Evolutionary conservation across 2,329 filamentous ascomycete genomes (phyloP).

Genomic region (Eurotiales sp.): DNA sequence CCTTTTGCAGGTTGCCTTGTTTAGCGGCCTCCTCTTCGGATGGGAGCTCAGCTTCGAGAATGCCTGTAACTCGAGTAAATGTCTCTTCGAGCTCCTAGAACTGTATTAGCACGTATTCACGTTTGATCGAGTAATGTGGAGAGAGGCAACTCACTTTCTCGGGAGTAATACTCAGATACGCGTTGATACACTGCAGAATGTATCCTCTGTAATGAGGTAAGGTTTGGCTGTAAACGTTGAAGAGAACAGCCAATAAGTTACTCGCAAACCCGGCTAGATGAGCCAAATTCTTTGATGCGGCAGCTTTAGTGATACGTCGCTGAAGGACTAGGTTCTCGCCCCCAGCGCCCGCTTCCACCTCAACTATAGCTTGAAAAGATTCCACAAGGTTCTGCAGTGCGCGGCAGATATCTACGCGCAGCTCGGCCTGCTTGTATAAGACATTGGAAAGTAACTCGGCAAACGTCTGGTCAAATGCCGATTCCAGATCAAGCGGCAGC

Average conservation of each 20-base stretch:
- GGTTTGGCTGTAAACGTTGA: constrained; percentile 98
- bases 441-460: constrained; percentile 89
- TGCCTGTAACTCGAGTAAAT: constrained; percentile 78
- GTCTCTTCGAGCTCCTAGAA: constrained; percentile 73
- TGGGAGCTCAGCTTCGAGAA: constrained; percentile 70
- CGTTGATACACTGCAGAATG: constrained; percentile 91
- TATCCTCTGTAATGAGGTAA: constrained; percentile 86
- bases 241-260: constrained; percentile 92
- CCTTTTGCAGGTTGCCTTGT: constrained; percentile 61
- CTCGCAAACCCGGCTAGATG: constrained; percentile 75
- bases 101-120: constrained; percentile 15
- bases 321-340: constrained; percentile 72
- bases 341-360: constrained; percentile 56
- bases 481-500: constrained; percentile 71
- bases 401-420: constrained; percentile 83
- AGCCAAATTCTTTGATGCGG: constrained; percentile 75
- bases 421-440: constrained; percentile 83
- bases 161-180: constrained; percentile 85
- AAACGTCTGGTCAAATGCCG: constrained; percentile 80
- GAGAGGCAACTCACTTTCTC: constrained; percentile 41
- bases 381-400: constrained; percentile 84
- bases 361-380: constrained; percentile 78
- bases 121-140: background rate
- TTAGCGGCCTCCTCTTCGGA: constrained; percentile 61
- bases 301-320: constrained; percentile 69